These are phyloP conservation scores for Takashimella tepidaria DNA, from an alignment of 1,284 basidiomycete species.

Conservation along the genomic window DNA sequence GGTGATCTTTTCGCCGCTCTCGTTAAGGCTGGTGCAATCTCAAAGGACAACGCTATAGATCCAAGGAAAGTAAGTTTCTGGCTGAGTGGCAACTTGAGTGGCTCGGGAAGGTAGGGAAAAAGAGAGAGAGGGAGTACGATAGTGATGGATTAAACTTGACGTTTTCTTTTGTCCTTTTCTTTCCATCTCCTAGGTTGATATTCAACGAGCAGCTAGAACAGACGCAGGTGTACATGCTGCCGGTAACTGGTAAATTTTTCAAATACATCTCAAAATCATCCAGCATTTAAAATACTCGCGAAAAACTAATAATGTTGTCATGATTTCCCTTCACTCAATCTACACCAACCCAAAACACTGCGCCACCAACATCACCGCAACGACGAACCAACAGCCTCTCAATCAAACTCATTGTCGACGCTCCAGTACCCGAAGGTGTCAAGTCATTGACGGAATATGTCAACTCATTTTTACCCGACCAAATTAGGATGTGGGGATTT, in stretches of 20 bases:
- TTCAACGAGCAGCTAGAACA: conserved; percentile 87
- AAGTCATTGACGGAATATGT: conserved; percentile 61
- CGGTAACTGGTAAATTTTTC: conserved; percentile 59
- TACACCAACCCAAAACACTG: too few relatives aligned
- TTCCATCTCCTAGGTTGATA: conserved; percentile 72
- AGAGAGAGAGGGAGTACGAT: too few relatives aligned
- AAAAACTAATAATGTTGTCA: too few relatives aligned
- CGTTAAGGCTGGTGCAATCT: conserved; percentile 83
- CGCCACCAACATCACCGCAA: too few relatives aligned
- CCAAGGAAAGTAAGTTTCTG: conserved; percentile 65
- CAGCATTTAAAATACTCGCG: too few relatives aligned
- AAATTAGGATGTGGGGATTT: conserved; percentile 90
- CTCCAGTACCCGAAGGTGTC: conserved; percentile 62
- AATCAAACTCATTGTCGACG: conserved; percentile 76
- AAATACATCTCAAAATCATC: too few relatives aligned
- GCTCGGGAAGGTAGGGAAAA: too few relatives aligned
- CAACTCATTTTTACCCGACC: conserved; percentile 79
- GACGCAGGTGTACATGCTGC: conserved; percentile 98
- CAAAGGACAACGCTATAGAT: conserved; percentile 85
- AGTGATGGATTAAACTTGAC: too few relatives aligned
- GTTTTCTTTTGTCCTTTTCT: too few relatives aligned
- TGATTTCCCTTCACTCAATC: too few relatives aligned
- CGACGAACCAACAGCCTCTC: conserved; percentile 59
- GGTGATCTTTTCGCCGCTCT: conserved; percentile 83
- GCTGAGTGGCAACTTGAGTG: too few relatives aligned